phyloP scores from a whole-genome alignment of 164 flowering plant genomes.

The Hamamelis virginiana region DNA sequence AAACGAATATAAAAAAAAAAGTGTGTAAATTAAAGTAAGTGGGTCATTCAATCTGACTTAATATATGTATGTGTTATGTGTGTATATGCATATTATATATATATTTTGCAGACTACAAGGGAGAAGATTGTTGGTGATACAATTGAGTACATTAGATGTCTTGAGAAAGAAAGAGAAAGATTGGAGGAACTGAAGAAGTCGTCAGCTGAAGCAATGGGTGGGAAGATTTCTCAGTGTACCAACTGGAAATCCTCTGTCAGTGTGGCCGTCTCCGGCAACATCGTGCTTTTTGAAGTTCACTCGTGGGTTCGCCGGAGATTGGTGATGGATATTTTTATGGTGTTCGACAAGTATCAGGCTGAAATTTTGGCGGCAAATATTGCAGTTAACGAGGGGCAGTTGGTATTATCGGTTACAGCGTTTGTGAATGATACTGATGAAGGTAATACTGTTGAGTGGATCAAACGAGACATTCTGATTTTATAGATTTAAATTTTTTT shows the following conservation, averaged over 20 bases:
- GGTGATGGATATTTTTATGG: conserved; percentile 12
- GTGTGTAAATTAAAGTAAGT: too few relatives aligned
- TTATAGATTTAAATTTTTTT: conserved; percentile 10
- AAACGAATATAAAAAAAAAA: too few relatives aligned
- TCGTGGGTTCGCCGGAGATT: background rate
- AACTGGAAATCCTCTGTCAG: conserved; percentile 8
- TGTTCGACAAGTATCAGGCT: conserved; percentile 19
- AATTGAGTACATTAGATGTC: conserved; percentile 7
- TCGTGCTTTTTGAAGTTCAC: conserved; percentile 19
- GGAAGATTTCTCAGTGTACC: background rate
- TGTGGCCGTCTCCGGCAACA: conserved; percentile 8
- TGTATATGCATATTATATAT: background rate
- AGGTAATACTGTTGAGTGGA: conserved; percentile 9
- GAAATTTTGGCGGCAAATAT: conserved; percentile 26
- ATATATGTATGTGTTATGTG: too few relatives aligned
- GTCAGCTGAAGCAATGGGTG: background rate
- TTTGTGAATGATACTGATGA: conserved; percentile 1
- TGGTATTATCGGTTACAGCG: conserved; percentile 19
- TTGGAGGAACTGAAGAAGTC: conserved; percentile 18
- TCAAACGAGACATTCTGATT: conserved; percentile 12
- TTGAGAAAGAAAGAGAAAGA: conserved; percentile 11
- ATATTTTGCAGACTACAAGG: conserved; percentile 4
- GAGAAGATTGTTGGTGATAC: conserved; percentile 17
- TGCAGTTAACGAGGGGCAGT: conserved; percentile 6
- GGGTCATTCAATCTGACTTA: too few relatives aligned